Evolutionary conservation across 2,329 filamentous ascomycete species (phyloP).

Genomic region (Hawksworthiomyces lignivorus): DNA sequence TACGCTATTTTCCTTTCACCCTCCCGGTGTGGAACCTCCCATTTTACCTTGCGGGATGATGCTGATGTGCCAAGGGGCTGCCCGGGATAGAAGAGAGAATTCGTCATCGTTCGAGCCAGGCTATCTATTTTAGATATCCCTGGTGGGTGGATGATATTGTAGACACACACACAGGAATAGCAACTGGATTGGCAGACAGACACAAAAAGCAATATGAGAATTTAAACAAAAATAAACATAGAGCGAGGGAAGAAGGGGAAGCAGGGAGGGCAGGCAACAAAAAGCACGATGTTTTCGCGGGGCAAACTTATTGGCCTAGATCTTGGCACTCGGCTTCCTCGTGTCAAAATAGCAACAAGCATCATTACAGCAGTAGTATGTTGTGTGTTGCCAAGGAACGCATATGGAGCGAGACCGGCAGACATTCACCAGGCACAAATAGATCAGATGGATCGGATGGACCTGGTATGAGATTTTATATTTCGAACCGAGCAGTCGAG

Average conservation of each 20-base stretch:
- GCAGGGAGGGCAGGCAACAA: no score
- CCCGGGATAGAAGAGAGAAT: background rate
- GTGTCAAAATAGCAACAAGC: no score
- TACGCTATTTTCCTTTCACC: background rate
- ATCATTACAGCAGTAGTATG: no score
- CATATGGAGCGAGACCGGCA: no score
- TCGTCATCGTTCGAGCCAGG: constrained; percentile 4
- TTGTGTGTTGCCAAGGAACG: background rate
- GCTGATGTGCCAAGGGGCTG: background rate
- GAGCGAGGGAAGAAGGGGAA: no score
- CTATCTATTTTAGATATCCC: constrained; percentile 3
- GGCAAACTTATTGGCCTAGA: constrained; percentile 1
- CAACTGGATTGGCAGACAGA: no score
- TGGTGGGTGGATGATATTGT: background rate
- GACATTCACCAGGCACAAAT: no score
- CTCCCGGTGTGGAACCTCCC: background rate
- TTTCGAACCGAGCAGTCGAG: no score
- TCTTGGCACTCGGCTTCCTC: background rate
- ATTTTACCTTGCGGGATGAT: background rate
- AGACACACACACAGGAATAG: no score
- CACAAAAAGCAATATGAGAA: no score
- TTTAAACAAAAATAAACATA: background rate
- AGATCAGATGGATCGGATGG: no score
- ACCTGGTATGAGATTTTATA: no score
- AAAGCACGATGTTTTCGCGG: background rate